These are phyloP conservation scores for Lepidopterella palustris DNA, from an alignment of 495 filamentous ascomycete genomes.

Conservation along the genomic window DNA sequence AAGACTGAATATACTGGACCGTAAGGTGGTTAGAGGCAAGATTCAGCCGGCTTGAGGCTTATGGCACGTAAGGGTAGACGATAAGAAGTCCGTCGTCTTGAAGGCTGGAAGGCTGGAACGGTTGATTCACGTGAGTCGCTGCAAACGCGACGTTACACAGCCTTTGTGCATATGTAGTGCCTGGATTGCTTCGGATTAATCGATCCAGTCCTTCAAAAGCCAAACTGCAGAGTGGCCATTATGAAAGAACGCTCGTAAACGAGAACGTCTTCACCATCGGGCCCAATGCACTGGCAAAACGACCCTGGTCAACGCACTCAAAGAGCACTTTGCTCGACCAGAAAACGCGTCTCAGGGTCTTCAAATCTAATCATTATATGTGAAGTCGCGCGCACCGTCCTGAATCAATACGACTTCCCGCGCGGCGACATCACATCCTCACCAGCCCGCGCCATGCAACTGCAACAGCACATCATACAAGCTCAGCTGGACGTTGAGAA, in stretches of 20 bases:
- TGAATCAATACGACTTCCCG: constrained; percentile 38
- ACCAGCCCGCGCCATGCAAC: constrained; percentile 31
- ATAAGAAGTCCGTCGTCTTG: too few relatives aligned
- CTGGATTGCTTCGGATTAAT: too few relatives aligned
- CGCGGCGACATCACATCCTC: constrained; percentile 38
- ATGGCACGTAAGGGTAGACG: too few relatives aligned
- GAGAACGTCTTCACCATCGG: constrained; percentile 46
- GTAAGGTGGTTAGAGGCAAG: too few relatives aligned
- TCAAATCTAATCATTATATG: constrained; percentile 28
- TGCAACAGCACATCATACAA: constrained; percentile 44
- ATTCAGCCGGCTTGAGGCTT: too few relatives aligned
- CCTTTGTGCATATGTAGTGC: too few relatives aligned
- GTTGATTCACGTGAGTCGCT: too few relatives aligned
- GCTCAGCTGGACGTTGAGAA: constrained; percentile 41
- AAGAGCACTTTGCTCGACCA: constrained; percentile 29
- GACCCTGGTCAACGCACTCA: constrained; percentile 41
- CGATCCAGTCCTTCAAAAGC: constrained; percentile 42
- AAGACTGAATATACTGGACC: too few relatives aligned
- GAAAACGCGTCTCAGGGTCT: constrained; percentile 14
- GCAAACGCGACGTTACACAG: background rate
- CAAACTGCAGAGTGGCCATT: background rate
- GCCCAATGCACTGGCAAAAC: constrained; percentile 49
- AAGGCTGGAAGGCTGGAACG: too few relatives aligned
- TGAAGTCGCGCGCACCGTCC: constrained; percentile 44
- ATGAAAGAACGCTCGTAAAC: background rate